Evolutionary conservation across 192 early-diverging fungal genomes (phyloP), one percentile per base, ranked within the genome.

Genomic region (Podila minutissima): DNA sequence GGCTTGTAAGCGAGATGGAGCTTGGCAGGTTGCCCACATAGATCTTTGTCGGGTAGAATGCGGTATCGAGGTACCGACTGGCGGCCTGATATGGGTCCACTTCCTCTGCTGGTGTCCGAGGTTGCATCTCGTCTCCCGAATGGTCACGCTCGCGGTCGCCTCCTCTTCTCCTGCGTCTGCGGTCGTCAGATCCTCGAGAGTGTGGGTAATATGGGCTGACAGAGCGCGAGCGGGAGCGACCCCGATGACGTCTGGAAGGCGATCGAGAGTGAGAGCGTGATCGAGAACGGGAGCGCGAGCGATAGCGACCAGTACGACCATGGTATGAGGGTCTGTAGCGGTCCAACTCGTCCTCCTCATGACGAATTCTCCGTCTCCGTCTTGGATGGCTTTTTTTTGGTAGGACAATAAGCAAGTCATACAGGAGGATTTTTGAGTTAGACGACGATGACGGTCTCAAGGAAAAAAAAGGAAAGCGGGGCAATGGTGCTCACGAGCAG

Each of bases 1-100:
- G 59, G 22, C 71, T 67, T 9, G 69, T 83, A 37, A 71, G 58
- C 2, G 81, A 78, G 35, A 69, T 67, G 28, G 75, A 66, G 38
- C 69, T 74, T 5, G 83, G 71, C 5, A 87, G 51, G 55, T 87
- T 85, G 15, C 86, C 86, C 22, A 87, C 77, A 66, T 87, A 87
- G 12, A 87, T 85, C 61, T 87, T 87, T 2, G 84, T 85, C 4
- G 84, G 84, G 53, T 84, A 87, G 59, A 87, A 87, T 46, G 85
- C 86, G 10, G 86, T 87, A 58, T 87, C 86, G 13, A 87, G 65
- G 46, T 87, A 87, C 10, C 85, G 82, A 63, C 83, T 85, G 12
- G 86, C 86, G 6, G 84, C 84, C 22, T 72, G 37, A 61, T 85
- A 87, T 12, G 75, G 75, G 22, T 81, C 77, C 32, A 66, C 32